A percentile compares a stretch with the other conserved stretches of the same genome.
Conservation (phyloP, 2,329 filamentous ascomycete genomes). For the Fusarium cicatricum region DNA sequence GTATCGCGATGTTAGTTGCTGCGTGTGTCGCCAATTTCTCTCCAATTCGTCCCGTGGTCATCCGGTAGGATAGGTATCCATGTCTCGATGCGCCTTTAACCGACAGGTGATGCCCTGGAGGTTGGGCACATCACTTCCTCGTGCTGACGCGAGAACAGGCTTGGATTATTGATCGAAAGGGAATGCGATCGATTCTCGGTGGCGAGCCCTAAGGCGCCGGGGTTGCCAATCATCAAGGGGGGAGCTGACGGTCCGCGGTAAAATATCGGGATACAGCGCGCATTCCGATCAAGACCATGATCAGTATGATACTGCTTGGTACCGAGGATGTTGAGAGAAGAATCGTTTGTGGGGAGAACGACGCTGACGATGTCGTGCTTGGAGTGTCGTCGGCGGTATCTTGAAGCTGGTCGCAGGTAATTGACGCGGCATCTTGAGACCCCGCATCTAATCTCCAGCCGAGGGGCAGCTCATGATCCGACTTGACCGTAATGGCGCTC, state of each 20-base stretch:
- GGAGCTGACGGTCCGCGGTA: background rate
- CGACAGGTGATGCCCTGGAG: background rate
- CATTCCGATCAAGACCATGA: background rate
- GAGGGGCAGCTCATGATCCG: constrained; percentile 18
- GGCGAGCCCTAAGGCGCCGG: background rate
- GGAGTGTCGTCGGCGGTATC: background rate
- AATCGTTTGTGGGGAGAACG: background rate
- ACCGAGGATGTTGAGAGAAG: background rate
- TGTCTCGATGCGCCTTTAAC: constrained; percentile 1
- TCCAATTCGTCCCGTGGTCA: background rate
- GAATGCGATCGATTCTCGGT: background rate
- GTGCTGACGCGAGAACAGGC: background rate
- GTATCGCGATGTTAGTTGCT: constrained; percentile 8
- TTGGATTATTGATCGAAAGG: background rate
- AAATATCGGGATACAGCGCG: background rate
- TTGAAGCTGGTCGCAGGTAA: constrained; percentile 2
- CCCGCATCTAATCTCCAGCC: constrained; percentile 24
- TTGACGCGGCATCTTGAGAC: constrained; percentile 12
- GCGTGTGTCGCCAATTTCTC: background rate
- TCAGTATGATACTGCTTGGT: background rate
- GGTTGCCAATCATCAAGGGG: background rate
- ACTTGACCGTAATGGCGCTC: background rate
- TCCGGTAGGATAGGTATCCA: background rate
- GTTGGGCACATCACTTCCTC: background rate
- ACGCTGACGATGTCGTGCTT: background rate